A percentile compares a stretch with the other conserved stretches of the same genome.
Conservation (phyloP, 148 eudicot genomes). For the Rhododendron molle region DNA sequence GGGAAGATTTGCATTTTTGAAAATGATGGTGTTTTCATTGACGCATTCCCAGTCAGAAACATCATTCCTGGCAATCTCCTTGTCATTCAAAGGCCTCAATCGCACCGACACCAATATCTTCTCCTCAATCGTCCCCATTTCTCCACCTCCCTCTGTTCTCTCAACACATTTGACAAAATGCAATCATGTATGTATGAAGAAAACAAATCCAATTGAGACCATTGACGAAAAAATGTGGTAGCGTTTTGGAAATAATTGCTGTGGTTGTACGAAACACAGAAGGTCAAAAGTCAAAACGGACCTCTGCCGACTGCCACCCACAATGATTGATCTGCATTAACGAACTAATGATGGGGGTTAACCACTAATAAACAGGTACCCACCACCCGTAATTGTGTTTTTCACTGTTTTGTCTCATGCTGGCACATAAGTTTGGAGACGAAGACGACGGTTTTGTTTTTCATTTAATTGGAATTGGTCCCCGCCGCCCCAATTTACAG, state of each 20-base stretch:
- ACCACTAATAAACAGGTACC: neutral
- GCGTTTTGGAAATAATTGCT: neutral
- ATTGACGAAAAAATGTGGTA: neutral
- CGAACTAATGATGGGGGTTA: slow-evolving; percentile 6
- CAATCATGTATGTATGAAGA: neutral
- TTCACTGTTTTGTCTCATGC: slow-evolving; percentile 21
- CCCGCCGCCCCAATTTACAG: slow-evolving; percentile 16
- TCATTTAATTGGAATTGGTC: slow-evolving; percentile 9
- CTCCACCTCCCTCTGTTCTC: slow-evolving; percentile 6
- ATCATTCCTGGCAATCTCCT: slow-evolving; percentile 66
- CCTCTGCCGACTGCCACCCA: slow-evolving; percentile 3
- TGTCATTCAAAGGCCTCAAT: slow-evolving; percentile 82
- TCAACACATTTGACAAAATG: neutral
- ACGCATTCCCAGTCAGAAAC: slow-evolving; percentile 89
- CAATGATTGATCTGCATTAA: slow-evolving; percentile 12
- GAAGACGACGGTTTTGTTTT: neutral
- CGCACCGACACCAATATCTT: slow-evolving; percentile 84
- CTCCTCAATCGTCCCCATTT: slow-evolving; percentile 39
- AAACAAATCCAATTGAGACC: slow-evolving; percentile 1
- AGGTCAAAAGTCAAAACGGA: slow-evolving; percentile 8
- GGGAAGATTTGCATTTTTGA: slow-evolving; percentile 47
- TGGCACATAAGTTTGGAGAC: slow-evolving; percentile 8
- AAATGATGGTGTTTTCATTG: slow-evolving; percentile 50
- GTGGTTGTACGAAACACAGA: slow-evolving; percentile 7
- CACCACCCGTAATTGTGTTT: neutral